Evolutionary conservation across 257 asterid species (phyloP), one percentile per base, ranked within the genome.

Genomic region (Fraxinus americana): DNA sequence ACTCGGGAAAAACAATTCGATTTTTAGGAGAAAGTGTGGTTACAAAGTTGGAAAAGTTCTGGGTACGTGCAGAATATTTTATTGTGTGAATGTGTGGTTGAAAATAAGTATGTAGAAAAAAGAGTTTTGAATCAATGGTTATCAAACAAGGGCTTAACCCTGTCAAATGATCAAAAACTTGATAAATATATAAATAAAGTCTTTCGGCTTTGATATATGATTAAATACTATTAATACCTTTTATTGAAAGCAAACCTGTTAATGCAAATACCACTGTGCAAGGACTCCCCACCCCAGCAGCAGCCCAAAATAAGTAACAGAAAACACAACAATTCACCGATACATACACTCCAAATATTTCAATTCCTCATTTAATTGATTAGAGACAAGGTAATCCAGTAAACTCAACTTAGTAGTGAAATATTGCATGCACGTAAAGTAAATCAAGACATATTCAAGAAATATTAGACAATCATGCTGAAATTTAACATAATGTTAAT

Each of bases 81-180:
- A 30, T 30, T 30, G 35, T 4, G 35, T 32, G 5, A 4, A 32
- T 32, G 35, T 32, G 35, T 3, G 5, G 5, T 32, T 32, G 35
- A 32, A 32, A 32, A 32, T 32, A 4, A 32, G 5, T 4, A 32
- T 4, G 35, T 32, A 32, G 35, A 32, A 32, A 32, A 32, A 32
- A 32, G 0, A 32, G 35, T 32, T 32, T 29, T 30, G 35, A 32
- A 32, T 3, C 35, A 32, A 30, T 30, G 3, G 34, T 30, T 30
- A 30, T 30, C 34, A 30, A 32, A 4, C 35, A 32, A 4, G 35
- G 35, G 35, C 35, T 32, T 32, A 32, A 29, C 30, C 23, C 45
- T 17, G 74, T 43, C 65, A 71, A 71, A 43, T 41, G 63, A 43
- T 45, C 35, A 61, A 72, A 32, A 54, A 16, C 27, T n/a, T n/a